Evolutionary conservation across 805 yeast genomes (phyloP), one percentile per base, ranked within the genome.

Genomic region (Suhomyces sp.): DNA sequence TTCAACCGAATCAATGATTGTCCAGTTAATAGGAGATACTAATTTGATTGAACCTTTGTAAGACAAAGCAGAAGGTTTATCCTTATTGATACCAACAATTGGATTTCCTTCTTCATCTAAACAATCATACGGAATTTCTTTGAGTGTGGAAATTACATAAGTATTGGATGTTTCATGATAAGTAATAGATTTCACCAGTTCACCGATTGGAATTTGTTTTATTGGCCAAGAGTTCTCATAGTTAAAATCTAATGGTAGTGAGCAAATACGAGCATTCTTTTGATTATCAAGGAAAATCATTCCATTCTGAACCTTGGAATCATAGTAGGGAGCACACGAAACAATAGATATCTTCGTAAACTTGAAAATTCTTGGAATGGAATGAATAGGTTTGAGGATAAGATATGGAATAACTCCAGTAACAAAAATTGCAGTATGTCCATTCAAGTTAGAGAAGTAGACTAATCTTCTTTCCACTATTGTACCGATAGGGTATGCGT

Each of bases 11-110:
- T 88, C 97, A 44, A 88, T 81, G 0, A 81, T 73, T 1, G 79
- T 61, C 95, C 95, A 88, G 11, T 77, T 79, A 25, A 66, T 64
- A 0, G 96, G 93, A 1, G 91, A 82, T 0, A 90, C 51, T 29
- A 90, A 58, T 35, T 78, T 72, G 4, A 90, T 53, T 3, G 71
- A 65, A 11, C 95, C 83, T 39, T 76, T 74, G 44, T 65, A 81
- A 7, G 79, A 68, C 13, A 50, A 47, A 0, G 93, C 86, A 27
- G 72, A 70, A 0, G 81, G 77, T 22, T 70, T 68, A 19, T 70
- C 72, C 7, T 60, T 63, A 32, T 66, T 65, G 2, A 68, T 52
- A 1, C 91, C 95, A 7, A 76, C 77, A 28, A 83, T 65, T 2
- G 70, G 71, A 15, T 70, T 69, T 2, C 79, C 88, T 42, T 85